A percentile compares a stretch with the other conserved stretches of the same genome.
These are phyloP conservation scores for Helminthosporium solani DNA, from an alignment of 2,329 filamentous ascomycete species.

Conservation along the genomic window DNA sequence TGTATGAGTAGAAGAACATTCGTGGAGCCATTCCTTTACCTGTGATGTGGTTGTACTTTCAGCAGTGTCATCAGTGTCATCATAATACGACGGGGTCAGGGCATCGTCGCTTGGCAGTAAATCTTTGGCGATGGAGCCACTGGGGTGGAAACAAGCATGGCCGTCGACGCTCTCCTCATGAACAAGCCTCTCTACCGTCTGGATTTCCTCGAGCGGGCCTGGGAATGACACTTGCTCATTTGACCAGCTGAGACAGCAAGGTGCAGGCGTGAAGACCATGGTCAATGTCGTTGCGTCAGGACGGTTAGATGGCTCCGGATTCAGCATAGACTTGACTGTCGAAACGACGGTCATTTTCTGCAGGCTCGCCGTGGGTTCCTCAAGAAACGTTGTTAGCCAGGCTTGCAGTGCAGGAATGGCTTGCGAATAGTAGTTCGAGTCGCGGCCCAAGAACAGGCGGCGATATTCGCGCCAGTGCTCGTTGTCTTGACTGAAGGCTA, in stretches of 20 bases:
- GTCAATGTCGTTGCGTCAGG: slow-evolving; percentile 34
- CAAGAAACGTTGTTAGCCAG: slow-evolving; percentile 25
- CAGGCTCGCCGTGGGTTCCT: slow-evolving; percentile 14
- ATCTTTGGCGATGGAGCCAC: slow-evolving; percentile 2
- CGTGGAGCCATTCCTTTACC: slow-evolving; percentile 32
- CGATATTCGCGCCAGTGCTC: slow-evolving; percentile 28
- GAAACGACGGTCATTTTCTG: slow-evolving; percentile 26
- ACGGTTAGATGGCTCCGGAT: slow-evolving; percentile 27
- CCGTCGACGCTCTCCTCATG: slow-evolving; percentile 20
- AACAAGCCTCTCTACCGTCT: slow-evolving; percentile 26
- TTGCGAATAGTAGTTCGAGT: slow-evolving; percentile 40
- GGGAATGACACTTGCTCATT: slow-evolving; percentile 36
- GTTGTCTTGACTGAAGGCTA: slow-evolving; percentile 26
- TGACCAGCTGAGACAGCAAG: slow-evolving; percentile 41
- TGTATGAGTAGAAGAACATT: slow-evolving; percentile 30
- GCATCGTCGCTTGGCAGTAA: no score
- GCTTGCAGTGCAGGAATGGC: slow-evolving; percentile 32
- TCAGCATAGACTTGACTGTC: slow-evolving; percentile 37
- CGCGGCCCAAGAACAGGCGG: slow-evolving; percentile 29
- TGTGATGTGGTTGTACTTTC: slow-evolving; percentile 3
- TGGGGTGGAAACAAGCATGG: slow-evolving; percentile 11
- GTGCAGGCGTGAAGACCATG: slow-evolving; percentile 36
- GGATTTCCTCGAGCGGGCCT: slow-evolving; percentile 33
- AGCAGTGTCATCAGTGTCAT: no score
- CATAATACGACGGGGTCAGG: no score